Base-by-base conservation (phyloP, 176 grass and related monocot genomes). In the Tuctoria greenei region DNA sequence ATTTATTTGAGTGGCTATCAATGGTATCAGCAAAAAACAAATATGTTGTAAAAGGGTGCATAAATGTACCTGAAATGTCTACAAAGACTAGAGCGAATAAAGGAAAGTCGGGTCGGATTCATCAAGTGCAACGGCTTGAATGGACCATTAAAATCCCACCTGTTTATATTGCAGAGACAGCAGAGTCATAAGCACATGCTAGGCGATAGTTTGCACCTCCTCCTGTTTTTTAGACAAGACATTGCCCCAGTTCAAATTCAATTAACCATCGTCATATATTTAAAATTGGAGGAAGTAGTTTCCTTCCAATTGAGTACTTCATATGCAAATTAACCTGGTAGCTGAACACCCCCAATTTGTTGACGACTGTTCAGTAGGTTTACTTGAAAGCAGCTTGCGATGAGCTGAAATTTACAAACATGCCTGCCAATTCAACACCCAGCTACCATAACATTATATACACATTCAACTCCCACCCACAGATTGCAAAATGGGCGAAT, bases 91-190 rank as follows among this genome's bases (percentile, higher is more conserved):
- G 91, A 92, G 40, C 91, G 91, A 17, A 98, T 84, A 74, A 98
- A 98, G 70, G 91, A 92, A 37, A 94, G 54, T 16, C 95, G 71
- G 51, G 63, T 93, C 17, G 95, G 95, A 85, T 98, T 98, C 84
- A 98, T 93, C 67, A 82, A 73, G 74, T 98, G 95, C 79, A 98
- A 88, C 62, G 95, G 91, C 75, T 98, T 94, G 76, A 98, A 98
- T 77, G 95, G 95, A 26, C 91, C 95, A 61, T 92, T 36, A 24
- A 75, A 79, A 65, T 98, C 95, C 95, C 95, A 98, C 95, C 95
- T 98, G 70, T 73, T 79, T 50, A 88, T 80, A 86, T 82, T 69
- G 15, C 79, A 82, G 66, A 74, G 71, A 54, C 20, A 59, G 28
- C 21, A 46, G 43, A 37, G 36, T 50, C 79, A 73, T 20, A 20